phyloP scores from a whole-genome alignment of 106 monocot species.

The Alisma plantagoaquatica region DNA sequence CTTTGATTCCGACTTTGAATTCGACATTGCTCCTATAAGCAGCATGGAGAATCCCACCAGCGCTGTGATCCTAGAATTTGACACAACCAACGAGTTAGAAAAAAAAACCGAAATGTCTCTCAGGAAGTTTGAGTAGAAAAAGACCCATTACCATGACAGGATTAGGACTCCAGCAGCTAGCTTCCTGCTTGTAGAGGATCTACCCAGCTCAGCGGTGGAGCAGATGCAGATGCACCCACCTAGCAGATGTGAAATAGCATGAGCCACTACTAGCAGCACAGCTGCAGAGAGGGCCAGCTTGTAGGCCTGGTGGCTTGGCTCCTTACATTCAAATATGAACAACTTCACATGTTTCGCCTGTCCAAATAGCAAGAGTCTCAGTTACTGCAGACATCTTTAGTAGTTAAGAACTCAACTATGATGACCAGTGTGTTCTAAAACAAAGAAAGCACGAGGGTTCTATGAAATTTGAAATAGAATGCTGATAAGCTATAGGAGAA shows the following conservation, averaged over 20 bases:
- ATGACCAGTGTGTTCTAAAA: too few species aligned
- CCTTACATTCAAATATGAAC: slow-evolving; percentile 63
- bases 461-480: too few species aligned
- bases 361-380: background rate
- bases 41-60: slow-evolving; percentile 38
- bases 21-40: slow-evolving; percentile 46
- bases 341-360: slow-evolving; percentile 53
- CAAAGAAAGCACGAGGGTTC: too few species aligned
- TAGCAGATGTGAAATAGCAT: slow-evolving; percentile 48
- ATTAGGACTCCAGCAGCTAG: slow-evolving; percentile 36
- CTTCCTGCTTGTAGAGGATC: slow-evolving; percentile 36
- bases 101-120: too few species aligned
- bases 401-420: too few species aligned
- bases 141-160: slow-evolving; percentile 84
- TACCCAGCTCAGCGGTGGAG: slow-evolving; percentile 24
- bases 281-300: slow-evolving; percentile 53
- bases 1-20: slow-evolving; percentile 26
- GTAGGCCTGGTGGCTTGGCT: slow-evolving; percentile 56
- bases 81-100: too few species aligned
- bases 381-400: too few species aligned
- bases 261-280: slow-evolving; percentile 49
- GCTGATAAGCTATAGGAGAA: too few species aligned
- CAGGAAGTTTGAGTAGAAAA: too few species aligned
- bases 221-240: slow-evolving; percentile 69
- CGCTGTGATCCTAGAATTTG: slow-evolving; percentile 55